Evolutionary conservation across 2,329 filamentous ascomycete genomes (phyloP).

Genomic region (Cercospora zeina): DNA sequence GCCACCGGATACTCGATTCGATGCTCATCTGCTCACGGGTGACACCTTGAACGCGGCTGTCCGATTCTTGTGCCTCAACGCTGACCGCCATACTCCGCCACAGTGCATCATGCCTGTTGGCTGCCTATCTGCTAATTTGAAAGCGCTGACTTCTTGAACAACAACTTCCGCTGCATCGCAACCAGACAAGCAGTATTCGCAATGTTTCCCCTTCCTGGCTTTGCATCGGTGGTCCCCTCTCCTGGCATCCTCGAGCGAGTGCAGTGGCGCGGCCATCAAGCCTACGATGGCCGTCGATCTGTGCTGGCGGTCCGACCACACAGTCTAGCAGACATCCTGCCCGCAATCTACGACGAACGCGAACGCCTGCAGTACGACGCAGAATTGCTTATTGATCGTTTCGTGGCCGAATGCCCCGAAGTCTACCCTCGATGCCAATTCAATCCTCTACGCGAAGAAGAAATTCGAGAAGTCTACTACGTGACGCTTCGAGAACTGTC

Average conservation of each 20-base stretch:
- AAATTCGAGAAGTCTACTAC: conserved; percentile 24
- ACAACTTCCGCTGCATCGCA: not conserved
- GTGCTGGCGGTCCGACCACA: conserved; percentile 16
- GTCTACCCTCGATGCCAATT: conserved; percentile 20
- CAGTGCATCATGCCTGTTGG: not conserved
- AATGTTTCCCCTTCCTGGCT: not conserved
- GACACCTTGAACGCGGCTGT: not conserved
- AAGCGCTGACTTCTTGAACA: not conserved
- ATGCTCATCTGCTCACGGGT: conserved; percentile 1
- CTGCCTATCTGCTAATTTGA: not conserved
- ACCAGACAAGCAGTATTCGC: not conserved
- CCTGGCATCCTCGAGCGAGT: not conserved
- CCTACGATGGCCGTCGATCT: conserved; percentile 14
- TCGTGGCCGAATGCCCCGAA: conserved; percentile 21
- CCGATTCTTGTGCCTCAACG: not conserved
- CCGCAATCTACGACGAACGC: conserved; percentile 17
- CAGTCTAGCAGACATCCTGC: conserved; percentile 14
- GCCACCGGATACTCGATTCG: not conserved
- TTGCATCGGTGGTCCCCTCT: not conserved
- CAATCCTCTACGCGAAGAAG: conserved; percentile 23
- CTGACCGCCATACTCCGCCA: conserved; percentile 4
- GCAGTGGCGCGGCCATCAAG: not conserved
- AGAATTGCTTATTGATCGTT: conserved; percentile 22
- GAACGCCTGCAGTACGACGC: conserved; percentile 17
- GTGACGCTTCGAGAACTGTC: conserved; percentile 18